Evolutionary conservation across 2,329 filamentous ascomycete genomes (phyloP), one percentile per base, ranked within the genome.

Genomic region (Malbranchea zuffiana): DNA sequence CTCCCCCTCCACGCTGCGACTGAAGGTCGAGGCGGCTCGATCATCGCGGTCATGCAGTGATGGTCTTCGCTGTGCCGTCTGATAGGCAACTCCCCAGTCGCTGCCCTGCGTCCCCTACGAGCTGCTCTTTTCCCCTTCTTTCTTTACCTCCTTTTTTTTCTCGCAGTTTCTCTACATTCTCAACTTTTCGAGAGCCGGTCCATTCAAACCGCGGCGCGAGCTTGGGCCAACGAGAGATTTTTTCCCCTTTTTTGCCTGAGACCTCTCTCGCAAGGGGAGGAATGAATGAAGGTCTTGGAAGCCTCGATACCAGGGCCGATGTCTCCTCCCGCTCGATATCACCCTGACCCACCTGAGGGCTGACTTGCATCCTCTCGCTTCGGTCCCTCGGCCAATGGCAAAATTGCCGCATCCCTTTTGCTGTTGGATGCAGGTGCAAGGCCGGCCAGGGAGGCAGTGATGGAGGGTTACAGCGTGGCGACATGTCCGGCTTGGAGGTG

Each of bases 331-430:
- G 6, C 19, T n/a, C 11, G 11, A 15, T 33, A 4, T 13, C 18
- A 23, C 18, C 30, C 3, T 32, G 16, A 1, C 5, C 30, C 16
- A 32, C 17, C 30, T n/a, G n/a, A 32, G n/a, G 30, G 17, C 30
- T 33, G 18, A 15, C 11, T 24, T 23, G 6, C 5, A 13, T 23
- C 11, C 31, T 33, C 11, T 13, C 20, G 19, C 31, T 33, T 15
- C 19, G 7, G 12, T 33, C n/a, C 31, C 3, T 23, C 11, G 13
- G 12, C 31, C 20, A 33, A 33, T 33, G 31, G 31, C 31, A 33
- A 33, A 33, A 33, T 33, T 33, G 16, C 18, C 31, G 4, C 31
- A n/a, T n/a, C 12, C 16, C 18, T 33, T 33, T 23, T 33, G 31
- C 4, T 24, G 4, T 24, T 6, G 12, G 18, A 33, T 23, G 18